phyloP scores from a whole-genome alignment of 495 filamentous ascomycete genomes.

The Penicillium mononematosum region DNA sequence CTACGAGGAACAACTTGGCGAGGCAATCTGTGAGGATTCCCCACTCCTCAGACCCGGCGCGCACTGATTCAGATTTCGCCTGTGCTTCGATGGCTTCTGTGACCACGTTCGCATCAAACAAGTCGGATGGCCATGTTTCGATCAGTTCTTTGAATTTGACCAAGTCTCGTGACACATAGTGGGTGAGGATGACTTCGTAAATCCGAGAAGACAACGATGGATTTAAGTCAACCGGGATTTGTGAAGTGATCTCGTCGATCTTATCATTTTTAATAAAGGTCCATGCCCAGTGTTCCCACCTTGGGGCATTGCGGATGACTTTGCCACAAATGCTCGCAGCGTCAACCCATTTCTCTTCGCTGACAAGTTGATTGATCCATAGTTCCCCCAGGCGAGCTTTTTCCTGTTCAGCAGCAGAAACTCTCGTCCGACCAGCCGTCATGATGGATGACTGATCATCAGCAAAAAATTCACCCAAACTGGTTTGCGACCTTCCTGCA shows the following conservation, averaged over 20 bases:
- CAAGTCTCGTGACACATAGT: constrained; percentile 76
- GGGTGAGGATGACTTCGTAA: constrained; percentile 80
- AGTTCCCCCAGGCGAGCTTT: constrained; percentile 89
- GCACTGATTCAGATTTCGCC: constrained; percentile 64
- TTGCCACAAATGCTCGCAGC: constrained; percentile 78
- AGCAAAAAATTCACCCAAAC: constrained; percentile 71
- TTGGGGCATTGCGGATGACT: constrained; percentile 70
- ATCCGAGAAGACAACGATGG: constrained; percentile 78
- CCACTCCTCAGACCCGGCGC: constrained; percentile 78
- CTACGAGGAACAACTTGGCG: constrained; percentile 77
- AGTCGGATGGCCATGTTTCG: constrained; percentile 76
- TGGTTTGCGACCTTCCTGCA: constrained; percentile 51
- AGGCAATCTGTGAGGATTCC: constrained; percentile 76
- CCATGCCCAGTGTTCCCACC: constrained; percentile 96
- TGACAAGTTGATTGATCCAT: constrained; percentile 83
- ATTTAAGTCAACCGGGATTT: constrained; percentile 74
- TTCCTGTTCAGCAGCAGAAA: constrained; percentile 76
- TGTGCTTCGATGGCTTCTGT: constrained; percentile 70
- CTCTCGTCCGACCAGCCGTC: constrained; percentile 35
- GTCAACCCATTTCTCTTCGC: constrained; percentile 66
- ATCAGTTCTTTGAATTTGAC: constrained; percentile 72
- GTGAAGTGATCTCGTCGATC: constrained; percentile 82
- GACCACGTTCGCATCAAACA: constrained; percentile 73
- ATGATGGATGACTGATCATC: constrained; percentile 69
- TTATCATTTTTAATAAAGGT: constrained; percentile 79